A percentile compares a stretch with the other conserved stretches of the same genome.
Conservation (phyloP, 1,139 yeast species). For the Candida gigantensis region DNA sequence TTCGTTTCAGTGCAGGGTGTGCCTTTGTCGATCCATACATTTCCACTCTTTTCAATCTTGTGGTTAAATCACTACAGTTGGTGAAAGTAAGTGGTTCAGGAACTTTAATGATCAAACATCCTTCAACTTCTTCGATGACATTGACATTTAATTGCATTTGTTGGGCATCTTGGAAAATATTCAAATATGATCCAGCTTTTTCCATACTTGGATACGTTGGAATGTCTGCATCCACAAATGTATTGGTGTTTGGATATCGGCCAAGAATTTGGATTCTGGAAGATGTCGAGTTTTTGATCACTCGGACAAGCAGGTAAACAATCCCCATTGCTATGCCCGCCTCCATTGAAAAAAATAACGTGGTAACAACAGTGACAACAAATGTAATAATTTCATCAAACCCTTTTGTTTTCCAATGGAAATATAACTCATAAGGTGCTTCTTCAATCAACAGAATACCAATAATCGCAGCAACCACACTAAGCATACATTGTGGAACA, state of each 20-base stretch:
- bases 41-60: slow-evolving; percentile 76
- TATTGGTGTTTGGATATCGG: slow-evolving; percentile 73
- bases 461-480: slow-evolving; percentile 78
- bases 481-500: slow-evolving; percentile 78
- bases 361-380: slow-evolving; percentile 66
- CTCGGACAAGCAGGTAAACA: slow-evolving; percentile 74
- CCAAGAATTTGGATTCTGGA: slow-evolving; percentile 91
- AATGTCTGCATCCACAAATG: slow-evolving; percentile 76
- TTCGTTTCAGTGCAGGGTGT: slow-evolving; percentile 77
- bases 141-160: slow-evolving; percentile 39
- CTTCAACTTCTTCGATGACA: slow-evolving; percentile 72
- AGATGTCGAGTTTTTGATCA: slow-evolving; percentile 79
- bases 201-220: slow-evolving; percentile 19
- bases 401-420: slow-evolving; percentile 75
- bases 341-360: slow-evolving; percentile 82
- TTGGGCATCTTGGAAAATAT: slow-evolving; percentile 38
- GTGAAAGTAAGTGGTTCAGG: slow-evolving; percentile 95
- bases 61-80: slow-evolving; percentile 79
- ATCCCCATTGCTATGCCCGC: slow-evolving; percentile 88
- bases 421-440: slow-evolving; percentile 76
- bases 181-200: slow-evolving; percentile 15
- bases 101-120: slow-evolving; percentile 80
- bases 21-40: slow-evolving; percentile 79
- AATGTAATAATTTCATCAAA: slow-evolving; percentile 77
- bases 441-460: slow-evolving; percentile 83